Evolutionary conservation across 495 filamentous ascomycete genomes (phyloP).

Genomic region (Tuber borchii): DNA sequence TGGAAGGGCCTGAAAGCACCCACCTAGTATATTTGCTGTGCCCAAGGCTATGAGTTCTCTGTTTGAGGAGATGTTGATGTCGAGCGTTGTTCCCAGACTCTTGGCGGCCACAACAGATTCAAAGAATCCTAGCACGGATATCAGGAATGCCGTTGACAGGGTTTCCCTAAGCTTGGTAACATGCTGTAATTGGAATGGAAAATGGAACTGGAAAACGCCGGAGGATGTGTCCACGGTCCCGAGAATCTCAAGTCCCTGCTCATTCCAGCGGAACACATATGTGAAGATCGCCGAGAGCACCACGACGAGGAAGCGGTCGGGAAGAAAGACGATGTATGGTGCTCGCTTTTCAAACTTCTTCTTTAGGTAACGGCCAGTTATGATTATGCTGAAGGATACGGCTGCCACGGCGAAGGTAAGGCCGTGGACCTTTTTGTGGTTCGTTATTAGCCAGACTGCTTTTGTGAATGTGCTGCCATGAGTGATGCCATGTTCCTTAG

Average conservation of each 20-base stretch:
- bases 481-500: conserved; percentile 53
- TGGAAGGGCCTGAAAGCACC: conserved; percentile 82
- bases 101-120: conserved; percentile 98
- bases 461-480: conserved; percentile 86
- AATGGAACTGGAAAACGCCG: conserved; percentile 71
- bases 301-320: conserved; percentile 87
- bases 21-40: conserved; percentile 80
- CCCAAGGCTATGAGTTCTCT: conserved; percentile 90
- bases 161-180: conserved; percentile 78
- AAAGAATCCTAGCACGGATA: conserved; percentile 93
- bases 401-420: conserved; percentile 70
- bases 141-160: conserved; percentile 86
- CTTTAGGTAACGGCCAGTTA: conserved; percentile 73
- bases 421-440: conserved; percentile 58
- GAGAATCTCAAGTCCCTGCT: conserved; percentile 71
- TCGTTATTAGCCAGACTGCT: conserved; percentile 65
- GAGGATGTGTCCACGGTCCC: conserved; percentile 67
- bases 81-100: conserved; percentile 60
- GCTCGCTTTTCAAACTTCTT: conserved; percentile 71
- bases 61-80: conserved; percentile 70
- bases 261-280: conserved; percentile 72
- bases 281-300: conserved; percentile 76
- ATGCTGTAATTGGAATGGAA: conserved; percentile 69
- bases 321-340: conserved; percentile 77
- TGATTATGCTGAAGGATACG: conserved; percentile 77